A percentile compares a stretch with the other conserved stretches of the same genome.
Evolutionary conservation across 495 filamentous ascomycete genomes (phyloP).

Genomic region (Aspergillus saccharolyticus): DNA sequence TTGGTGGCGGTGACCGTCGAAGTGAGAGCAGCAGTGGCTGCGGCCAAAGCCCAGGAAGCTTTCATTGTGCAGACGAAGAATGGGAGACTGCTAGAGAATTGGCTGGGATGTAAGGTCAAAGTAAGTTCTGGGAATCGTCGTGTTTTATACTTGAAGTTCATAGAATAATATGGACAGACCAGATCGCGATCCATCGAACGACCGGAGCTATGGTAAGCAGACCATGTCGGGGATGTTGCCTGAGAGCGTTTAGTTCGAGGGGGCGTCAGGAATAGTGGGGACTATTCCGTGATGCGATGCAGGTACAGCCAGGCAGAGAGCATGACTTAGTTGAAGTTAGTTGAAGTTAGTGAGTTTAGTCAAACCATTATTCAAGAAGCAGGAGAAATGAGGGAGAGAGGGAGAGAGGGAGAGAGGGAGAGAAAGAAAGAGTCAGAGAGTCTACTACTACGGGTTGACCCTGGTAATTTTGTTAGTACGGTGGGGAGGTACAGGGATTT

Average conservation of each 20-base stretch:
- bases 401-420: no score
- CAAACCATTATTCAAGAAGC: not conserved
- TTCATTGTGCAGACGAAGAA: conserved; percentile 24
- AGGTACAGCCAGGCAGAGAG: not conserved
- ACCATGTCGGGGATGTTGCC: conserved; percentile 14
- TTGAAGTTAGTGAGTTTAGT: not conserved
- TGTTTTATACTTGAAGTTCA: not conserved
- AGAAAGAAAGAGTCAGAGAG: no score
- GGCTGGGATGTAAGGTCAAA: not conserved
- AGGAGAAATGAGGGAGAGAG: not conserved
- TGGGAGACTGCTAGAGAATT: not conserved
- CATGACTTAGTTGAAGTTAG: not conserved
- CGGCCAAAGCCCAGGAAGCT: conserved; percentile 17
- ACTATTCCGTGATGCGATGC: not conserved
- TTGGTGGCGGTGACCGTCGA: conserved; percentile 14
- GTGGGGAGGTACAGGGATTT: no score
- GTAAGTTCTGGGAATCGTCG: not conserved
- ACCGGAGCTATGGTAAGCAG: not conserved
- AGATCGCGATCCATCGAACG: not conserved
- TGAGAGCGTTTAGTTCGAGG: conserved; percentile 11
- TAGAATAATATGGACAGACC: not conserved
- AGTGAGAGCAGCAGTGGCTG: conserved; percentile 19
- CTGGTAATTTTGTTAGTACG: no score
- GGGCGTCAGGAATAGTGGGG: not conserved
- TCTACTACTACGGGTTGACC: no score